Base-by-base conservation (phyloP, 2,329 filamentous ascomycete genomes). In the Xylariales sp. region DNA sequence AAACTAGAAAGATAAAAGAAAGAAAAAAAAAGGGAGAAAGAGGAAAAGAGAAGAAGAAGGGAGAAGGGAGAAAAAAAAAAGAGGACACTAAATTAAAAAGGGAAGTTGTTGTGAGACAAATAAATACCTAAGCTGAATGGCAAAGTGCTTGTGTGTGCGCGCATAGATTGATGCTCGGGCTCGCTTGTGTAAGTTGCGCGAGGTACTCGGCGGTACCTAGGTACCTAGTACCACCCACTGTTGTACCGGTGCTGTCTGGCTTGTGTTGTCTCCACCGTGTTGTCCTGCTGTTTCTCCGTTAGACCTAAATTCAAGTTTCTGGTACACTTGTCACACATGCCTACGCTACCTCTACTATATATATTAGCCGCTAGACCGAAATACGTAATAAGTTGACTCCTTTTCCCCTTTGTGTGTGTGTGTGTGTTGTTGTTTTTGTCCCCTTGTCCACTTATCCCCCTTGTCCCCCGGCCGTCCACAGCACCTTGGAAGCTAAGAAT, bases 341-440 rank as follows among this genome's bases (percentile, higher is more conserved):
- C 32, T 43, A 23, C 23, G 23, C 23, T 36, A 39, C 36, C 36
- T 8, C 50, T 9, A n/a, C n/a, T n/a, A n/a, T n/a, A 5, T 12
- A 23, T 23, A 23, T 23, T 23, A 16, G 36, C 49, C 48, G 28
- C 68, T 68, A 68, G 48, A 39, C 65, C 55, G 2, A 43, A 65
- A 68, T 23, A 58, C 28, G 62, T 66, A 68, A 39, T 66, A 66
- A 46, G 8, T 34, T 12, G 52, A 30, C 50, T 50, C 57, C 57
- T 53, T 48, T 55, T 68, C 32, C 6, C 34, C 16, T 30, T 23
- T 23, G 23, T 23, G 23, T 23, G 23, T 23, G 23, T 23, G 28
- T 10, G 23, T 23, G 23, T 23, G 28, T 10, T 30, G 16, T 23
- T 56, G 14, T 41, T 12, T 34, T 50, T 32, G 18, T 52, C 43